Evolutionary conservation across 2,329 filamentous ascomycete genomes (phyloP).

Genomic region (Dactylella cylindrospora): DNA sequence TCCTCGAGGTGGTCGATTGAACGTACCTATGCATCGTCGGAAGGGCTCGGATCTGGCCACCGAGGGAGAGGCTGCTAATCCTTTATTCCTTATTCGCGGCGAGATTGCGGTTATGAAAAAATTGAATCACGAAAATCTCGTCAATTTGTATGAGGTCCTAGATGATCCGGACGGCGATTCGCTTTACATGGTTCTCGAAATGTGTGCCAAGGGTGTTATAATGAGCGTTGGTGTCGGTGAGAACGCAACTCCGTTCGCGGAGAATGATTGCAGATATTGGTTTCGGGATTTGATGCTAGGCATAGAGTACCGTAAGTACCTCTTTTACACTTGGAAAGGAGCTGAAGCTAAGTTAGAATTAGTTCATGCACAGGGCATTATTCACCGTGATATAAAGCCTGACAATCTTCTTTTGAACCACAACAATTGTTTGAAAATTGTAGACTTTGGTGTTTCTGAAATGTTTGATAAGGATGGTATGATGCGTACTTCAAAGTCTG

Average conservation of each 20-base stretch:
- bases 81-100: constrained; percentile 84
- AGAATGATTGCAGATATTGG: constrained; percentile 82
- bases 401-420: constrained; percentile 89
- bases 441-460: constrained; percentile 98
- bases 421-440: constrained; percentile 92
- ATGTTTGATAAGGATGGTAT: constrained; percentile 88
- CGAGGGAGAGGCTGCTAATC: constrained; percentile 64
- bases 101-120: constrained; percentile 99
- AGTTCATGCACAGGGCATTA: constrained; percentile 92
- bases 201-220: constrained; percentile 96
- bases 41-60: constrained; percentile 58
- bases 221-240: constrained; percentile 95
- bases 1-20: constrained; percentile 61
- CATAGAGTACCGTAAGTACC: constrained; percentile 80
- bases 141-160: constrained; percentile 86
- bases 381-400: constrained; percentile 96
- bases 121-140: constrained; percentile 89
- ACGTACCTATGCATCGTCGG: constrained; percentile 60
- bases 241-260: constrained; percentile 74
- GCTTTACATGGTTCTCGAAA: constrained; percentile 96
- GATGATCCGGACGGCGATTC: constrained; percentile 96
- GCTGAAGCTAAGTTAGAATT: constrained; percentile 33
- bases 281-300: constrained; percentile 93
- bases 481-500: constrained; percentile 91
- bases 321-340: neutral